Base-by-base conservation (phyloP, 2,329 filamentous ascomycete genomes). In the Aspergillus sp. region DNA sequence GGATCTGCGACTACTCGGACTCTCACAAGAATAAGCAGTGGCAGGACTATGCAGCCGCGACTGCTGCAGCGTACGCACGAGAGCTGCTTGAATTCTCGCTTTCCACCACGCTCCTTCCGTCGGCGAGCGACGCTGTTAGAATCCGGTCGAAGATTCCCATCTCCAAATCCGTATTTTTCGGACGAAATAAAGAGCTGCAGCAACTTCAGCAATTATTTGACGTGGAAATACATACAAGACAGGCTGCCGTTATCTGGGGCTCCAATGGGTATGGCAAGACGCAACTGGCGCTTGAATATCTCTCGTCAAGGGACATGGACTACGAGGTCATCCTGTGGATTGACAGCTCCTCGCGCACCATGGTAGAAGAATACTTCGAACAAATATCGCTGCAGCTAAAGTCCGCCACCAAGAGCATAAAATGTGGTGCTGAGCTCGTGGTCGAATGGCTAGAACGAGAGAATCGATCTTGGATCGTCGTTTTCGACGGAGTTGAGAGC, bases 1-100 rank as follows among this genome's bases (percentile, higher is more conserved):
- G 62, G 1, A 57, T 59, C 0, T 63, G 54, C 22, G 59, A 60
- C 42, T 64, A 64, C 49, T 59, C 61, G 9, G 62, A 64, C 34
- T 55, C 54, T 3, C 62, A 64, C 26, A 63, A 64, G 49, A 60
- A 59, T 30, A 59, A 62, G n/a, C 12, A 39, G 5, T 64, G 62
- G 62, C 62, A 63, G 34, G 13, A 42, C 22, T 64, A 60, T 43
- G 57, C 62, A 5, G 59, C 61, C 22, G 51, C 48, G 0, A 39
- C 26, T 26, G 55, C 41, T 3, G 55, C 55, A 3, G 41, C 50
- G 2, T 47, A 34, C 15, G 18, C 55, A 30, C 26, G 50, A 36
- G 34, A 36, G 15, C 34, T 36, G 15, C 34, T 36, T 1, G 34
- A 36, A 36, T 36, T 6, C 13, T 36, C 34, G 12, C 12, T 36